Evolutionary conservation across 2,329 filamentous ascomycete species (phyloP).

Genomic region (Fusarium coicis): DNA sequence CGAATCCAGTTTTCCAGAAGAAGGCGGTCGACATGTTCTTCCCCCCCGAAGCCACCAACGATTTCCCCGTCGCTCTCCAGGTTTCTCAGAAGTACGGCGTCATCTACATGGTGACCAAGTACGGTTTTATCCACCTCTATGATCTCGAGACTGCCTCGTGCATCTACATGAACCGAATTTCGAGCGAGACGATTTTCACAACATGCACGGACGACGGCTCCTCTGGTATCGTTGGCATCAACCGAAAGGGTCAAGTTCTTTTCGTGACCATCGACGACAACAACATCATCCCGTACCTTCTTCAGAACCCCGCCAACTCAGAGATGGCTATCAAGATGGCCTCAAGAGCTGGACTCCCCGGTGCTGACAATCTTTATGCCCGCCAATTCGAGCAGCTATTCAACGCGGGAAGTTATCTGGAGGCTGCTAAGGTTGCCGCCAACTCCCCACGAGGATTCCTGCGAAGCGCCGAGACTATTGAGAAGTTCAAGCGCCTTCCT

Average conservation of each 20-base stretch:
- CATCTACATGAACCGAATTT: conserved; percentile 99
- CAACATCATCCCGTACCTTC: conserved; percentile 91
- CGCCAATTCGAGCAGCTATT: conserved; percentile 93
- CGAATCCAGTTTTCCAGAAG: conserved; percentile 91
- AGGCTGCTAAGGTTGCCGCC: conserved; percentile 94
- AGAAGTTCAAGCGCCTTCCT: conserved; percentile 90
- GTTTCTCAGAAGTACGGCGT: conserved; percentile 96
- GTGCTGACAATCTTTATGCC: conserved; percentile 92
- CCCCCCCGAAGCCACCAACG: conserved; percentile 92
- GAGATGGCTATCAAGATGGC: conserved; percentile 96
- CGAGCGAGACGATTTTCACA: conserved; percentile 98
- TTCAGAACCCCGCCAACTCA: conserved; percentile 95
- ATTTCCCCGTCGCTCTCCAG: conserved; percentile 98
- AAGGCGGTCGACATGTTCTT: conserved; percentile 99
- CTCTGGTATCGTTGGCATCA: conserved; percentile 91
- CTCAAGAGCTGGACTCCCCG: conserved; percentile 90
- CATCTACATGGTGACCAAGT: conserved; percentile 97
- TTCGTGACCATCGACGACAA: conserved; percentile 93
- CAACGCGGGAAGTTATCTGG: conserved; percentile 80
- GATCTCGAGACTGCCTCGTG: conserved; percentile 95
- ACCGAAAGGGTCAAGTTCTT: conserved; percentile 96
- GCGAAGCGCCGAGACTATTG: conserved; percentile 93
- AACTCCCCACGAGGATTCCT: conserved; percentile 97
- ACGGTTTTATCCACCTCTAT: conserved; percentile 98
- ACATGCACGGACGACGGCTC: conserved; percentile 86